Evolutionary conservation across 352 stramenopile species (phyloP).

Genomic region (Globisporangium emineosum): DNA sequence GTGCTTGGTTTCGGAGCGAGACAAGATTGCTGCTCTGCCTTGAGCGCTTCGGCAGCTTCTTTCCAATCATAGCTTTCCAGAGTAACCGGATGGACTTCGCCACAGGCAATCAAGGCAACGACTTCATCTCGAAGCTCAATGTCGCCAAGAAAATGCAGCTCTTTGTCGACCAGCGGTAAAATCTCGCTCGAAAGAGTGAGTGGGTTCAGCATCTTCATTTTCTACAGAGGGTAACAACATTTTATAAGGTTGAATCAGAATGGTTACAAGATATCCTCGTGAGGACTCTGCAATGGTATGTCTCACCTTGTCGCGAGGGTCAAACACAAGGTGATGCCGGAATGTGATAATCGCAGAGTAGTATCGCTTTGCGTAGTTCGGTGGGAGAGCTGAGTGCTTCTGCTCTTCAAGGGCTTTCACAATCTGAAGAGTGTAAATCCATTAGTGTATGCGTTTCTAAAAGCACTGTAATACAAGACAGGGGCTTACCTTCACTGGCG

Average conservation of each 20-base stretch:
- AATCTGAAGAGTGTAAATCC: constrained; percentile 29
- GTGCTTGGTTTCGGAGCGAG: constrained; percentile 17
- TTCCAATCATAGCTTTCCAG: constrained; percentile 78
- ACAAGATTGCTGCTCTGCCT: constrained; percentile 17
- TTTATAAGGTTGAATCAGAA: background rate
- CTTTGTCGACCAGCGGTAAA: constrained; percentile 46
- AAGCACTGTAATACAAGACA: no score
- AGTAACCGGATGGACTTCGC: constrained; percentile 59
- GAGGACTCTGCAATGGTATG: background rate
- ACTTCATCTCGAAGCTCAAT: constrained; percentile 57
- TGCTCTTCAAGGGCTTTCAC: constrained; percentile 45
- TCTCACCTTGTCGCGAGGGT: constrained; percentile 60
- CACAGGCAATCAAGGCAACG: constrained; percentile 49
- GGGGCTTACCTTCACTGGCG: constrained; percentile 54
- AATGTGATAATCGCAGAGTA: constrained; percentile 81
- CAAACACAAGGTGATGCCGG: constrained; percentile 86
- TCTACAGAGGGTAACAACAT: constrained; percentile 24
- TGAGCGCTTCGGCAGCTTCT: constrained; percentile 26
- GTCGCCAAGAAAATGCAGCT: constrained; percentile 65
- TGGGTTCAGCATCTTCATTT: constrained; percentile 76
- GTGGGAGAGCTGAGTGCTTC: constrained; percentile 37
- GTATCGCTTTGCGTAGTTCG: constrained; percentile 44
- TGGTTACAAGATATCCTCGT: background rate
- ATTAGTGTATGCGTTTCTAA: no score
- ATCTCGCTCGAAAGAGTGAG: constrained; percentile 57